Evolutionary conservation across 73 alveolate species (phyloP).

Genomic region (Paramecium tetraurelia): DNA sequence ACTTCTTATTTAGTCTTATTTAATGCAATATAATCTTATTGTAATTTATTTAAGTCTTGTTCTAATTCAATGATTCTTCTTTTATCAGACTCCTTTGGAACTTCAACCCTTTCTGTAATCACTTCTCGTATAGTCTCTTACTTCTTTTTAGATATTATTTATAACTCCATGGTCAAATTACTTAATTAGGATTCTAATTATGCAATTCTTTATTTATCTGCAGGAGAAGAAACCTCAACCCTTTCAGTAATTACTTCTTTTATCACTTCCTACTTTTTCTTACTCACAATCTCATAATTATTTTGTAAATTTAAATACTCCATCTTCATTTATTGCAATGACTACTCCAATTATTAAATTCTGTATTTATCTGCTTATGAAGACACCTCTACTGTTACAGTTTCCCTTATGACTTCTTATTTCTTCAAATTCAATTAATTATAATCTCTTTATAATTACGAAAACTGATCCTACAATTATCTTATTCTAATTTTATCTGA

Average conservation of each 20-base stretch:
- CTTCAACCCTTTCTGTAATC: constrained; percentile 9
- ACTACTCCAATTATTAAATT: neutral
- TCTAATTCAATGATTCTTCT: constrained; percentile 14
- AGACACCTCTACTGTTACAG: constrained; percentile 14
- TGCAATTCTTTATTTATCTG: constrained; percentile 25
- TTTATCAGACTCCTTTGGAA: neutral
- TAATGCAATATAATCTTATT: constrained; percentile 8
- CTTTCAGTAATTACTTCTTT: neutral
- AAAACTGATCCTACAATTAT: neutral
- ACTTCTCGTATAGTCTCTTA: neutral
- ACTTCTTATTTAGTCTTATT: constrained; percentile 7
- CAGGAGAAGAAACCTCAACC: neutral
- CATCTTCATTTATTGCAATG: neutral
- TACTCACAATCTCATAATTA: neutral
- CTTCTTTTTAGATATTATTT: neutral
- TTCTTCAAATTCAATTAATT: constrained; percentile 1
- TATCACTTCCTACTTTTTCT: constrained; percentile 16
- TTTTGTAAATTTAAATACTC: neutral
- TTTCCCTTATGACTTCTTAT: constrained; percentile 38
- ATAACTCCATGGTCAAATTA: neutral
- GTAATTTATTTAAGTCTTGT: neutral
- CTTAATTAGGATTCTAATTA: constrained; percentile 12
- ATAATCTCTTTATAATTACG: neutral
- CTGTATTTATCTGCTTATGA: neutral
- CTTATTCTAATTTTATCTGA: neutral